These are phyloP conservation scores for Magnaporthiopsis rhizophila DNA, from an alignment of 2,329 filamentous ascomycete genomes.

Conservation along the genomic window DNA sequence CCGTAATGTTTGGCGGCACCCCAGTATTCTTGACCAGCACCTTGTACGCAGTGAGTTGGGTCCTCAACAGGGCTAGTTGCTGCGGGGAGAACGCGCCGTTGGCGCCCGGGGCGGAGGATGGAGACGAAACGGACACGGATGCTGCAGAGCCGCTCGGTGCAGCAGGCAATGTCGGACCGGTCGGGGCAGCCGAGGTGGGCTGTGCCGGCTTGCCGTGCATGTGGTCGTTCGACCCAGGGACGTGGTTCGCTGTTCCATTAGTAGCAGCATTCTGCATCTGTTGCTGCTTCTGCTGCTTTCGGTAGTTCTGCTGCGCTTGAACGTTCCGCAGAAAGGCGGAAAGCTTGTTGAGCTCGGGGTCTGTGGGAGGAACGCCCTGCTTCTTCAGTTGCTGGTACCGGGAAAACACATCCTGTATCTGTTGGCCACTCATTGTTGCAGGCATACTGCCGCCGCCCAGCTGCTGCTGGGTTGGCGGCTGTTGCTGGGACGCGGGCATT, in stretches of 20 bases:
- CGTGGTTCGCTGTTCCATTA: slow-evolving; percentile 48
- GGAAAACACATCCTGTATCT: slow-evolving; percentile 69
- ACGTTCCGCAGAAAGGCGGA: slow-evolving; percentile 68
- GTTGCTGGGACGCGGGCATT: slow-evolving; percentile 55
- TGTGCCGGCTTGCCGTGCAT: slow-evolving; percentile 24
- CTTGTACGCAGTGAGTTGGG: slow-evolving; percentile 89
- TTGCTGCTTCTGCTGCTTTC: slow-evolving; percentile 25
- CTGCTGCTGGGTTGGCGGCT: slow-evolving; percentile 1
- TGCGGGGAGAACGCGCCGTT: slow-evolving; percentile 63
- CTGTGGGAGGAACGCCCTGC: slow-evolving; percentile 67
- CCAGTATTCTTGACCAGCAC: slow-evolving; percentile 80
- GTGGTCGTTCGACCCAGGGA: slow-evolving; percentile 32
- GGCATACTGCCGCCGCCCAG: slow-evolving; percentile 48
- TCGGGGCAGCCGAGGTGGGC: slow-evolving; percentile 28
- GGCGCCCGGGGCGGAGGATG: slow-evolving; percentile 20
- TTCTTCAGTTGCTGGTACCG: slow-evolving; percentile 87
- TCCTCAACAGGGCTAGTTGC: slow-evolving; percentile 69
- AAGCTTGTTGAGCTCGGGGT: slow-evolving; percentile 82
- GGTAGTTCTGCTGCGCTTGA: slow-evolving; percentile 26
- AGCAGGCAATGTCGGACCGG: slow-evolving; percentile 16
- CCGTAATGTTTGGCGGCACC: slow-evolving; percentile 70
- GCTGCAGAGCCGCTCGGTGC: slow-evolving; percentile 20
- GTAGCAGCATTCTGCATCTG: slow-evolving; percentile 42
- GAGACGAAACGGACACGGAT: slow-evolving; percentile 16
- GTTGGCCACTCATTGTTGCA: slow-evolving; percentile 63